Conservation (phyloP, 139 green algal species). For the Trebouxia sp. region DNA sequence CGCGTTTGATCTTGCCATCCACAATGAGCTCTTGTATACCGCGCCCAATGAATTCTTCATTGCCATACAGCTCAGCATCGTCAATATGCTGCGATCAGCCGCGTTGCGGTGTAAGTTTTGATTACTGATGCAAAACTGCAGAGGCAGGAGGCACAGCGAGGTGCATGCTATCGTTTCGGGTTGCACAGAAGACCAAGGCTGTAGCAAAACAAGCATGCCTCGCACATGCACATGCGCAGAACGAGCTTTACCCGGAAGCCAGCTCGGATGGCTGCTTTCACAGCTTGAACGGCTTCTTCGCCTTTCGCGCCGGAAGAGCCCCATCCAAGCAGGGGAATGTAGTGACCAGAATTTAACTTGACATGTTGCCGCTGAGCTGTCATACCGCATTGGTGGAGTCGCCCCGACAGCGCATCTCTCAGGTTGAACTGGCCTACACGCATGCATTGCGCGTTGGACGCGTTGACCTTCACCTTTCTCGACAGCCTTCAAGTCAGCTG, state of each 20-base stretch:
- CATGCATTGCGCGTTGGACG: too few relatives aligned
- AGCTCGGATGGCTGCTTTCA: conserved; percentile 6
- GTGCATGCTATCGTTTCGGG: background rate
- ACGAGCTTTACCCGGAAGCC: background rate
- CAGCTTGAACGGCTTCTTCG: background rate
- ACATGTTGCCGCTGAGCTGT: background rate
- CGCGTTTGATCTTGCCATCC: conserved; percentile 29
- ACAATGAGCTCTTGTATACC: conserved; percentile 31
- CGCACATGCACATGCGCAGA: too few relatives aligned
- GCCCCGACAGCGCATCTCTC: background rate
- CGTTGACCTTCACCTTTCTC: too few relatives aligned
- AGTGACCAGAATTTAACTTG: background rate
- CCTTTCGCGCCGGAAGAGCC: conserved; percentile 10
- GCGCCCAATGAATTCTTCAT: conserved; percentile 42
- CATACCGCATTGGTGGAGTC: background rate
- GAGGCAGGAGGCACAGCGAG: background rate
- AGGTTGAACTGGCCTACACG: background rate
- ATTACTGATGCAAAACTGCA: background rate
- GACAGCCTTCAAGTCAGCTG: too few relatives aligned
- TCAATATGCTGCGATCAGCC: background rate
- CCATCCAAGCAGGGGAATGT: conserved; percentile 13
- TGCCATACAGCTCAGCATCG: conserved; percentile 36
- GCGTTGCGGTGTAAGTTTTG: background rate
- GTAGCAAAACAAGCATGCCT: background rate
- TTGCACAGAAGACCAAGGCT: background rate